Evolutionary conservation across 176 grass and related monocot species (phyloP).

Genomic region (Thinopyrum elongatum): DNA sequence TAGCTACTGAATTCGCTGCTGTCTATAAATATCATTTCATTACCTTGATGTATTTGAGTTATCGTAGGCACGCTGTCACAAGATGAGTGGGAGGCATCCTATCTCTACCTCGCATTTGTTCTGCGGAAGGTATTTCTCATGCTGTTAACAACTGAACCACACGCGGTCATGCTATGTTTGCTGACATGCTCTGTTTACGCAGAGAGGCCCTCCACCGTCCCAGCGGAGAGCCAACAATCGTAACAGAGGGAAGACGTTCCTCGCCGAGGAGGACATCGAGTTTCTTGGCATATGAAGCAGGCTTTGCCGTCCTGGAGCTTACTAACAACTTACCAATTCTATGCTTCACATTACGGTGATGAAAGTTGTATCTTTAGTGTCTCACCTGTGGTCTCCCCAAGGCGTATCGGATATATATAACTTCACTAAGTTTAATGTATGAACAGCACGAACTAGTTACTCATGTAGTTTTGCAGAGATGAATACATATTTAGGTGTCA

Average conservation of each 20-base stretch:
- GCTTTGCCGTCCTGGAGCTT: conserved; percentile 29
- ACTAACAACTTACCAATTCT: conserved; percentile 36
- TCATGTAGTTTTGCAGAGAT: not conserved
- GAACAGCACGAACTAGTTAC: not conserved
- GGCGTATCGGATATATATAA: conserved; percentile 4
- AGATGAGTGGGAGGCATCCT: conserved; percentile 94
- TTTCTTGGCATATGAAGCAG: conserved; percentile 40
- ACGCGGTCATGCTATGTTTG: not conserved
- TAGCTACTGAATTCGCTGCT: not conserved
- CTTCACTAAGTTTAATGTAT: not conserved
- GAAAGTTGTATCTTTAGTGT: conserved; percentile 31
- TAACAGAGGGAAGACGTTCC: conserved; percentile 74
- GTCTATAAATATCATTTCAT: not conserved
- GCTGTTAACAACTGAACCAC: not conserved
- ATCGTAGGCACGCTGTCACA: conserved; percentile 69
- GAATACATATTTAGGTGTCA: not conserved
- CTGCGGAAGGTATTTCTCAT: conserved; percentile 71
- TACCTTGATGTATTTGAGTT: not conserved
- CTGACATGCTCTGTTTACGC: conserved; percentile 22
- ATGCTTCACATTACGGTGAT: conserved; percentile 23
- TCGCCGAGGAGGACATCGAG: conserved; percentile 72
- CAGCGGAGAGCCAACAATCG: conserved; percentile 42
- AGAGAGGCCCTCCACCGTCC: conserved; percentile 52
- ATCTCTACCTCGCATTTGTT: conserved; percentile 90
- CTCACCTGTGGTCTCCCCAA: conserved; percentile 13